Evolutionary conservation across 805 yeast genomes (phyloP).

Genomic region (Candida vartiovaarae): DNA sequence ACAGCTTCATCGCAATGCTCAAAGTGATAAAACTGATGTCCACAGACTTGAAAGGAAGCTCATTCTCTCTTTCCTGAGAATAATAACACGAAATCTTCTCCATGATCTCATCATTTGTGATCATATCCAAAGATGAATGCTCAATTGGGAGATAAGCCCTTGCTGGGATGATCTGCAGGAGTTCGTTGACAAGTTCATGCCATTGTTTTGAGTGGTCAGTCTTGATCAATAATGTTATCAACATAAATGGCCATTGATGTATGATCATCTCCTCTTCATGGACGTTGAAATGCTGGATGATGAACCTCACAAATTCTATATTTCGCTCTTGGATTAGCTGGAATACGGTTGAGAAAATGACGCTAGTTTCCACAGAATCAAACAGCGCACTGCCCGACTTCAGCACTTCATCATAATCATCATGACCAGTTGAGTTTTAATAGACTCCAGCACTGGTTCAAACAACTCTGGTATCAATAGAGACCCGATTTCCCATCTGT

Average conservation of each 20-base stretch:
- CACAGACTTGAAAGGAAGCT: constrained; percentile 35
- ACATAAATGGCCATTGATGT: constrained; percentile 66
- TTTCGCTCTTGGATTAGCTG: constrained; percentile 33
- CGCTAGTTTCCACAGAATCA: constrained; percentile 76
- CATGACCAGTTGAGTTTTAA: constrained; percentile 27
- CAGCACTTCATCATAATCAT: constrained; percentile 37
- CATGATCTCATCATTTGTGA: constrained; percentile 16
- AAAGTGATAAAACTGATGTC: constrained; percentile 37
- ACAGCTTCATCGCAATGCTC: constrained; percentile 24
- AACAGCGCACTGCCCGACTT: constrained; percentile 63
- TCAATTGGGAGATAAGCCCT: constrained; percentile 53
- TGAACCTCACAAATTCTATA: constrained; percentile 47
- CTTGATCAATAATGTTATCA: constrained; percentile 39
- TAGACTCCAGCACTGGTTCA: constrained; percentile 51
- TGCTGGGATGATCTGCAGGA: constrained; percentile 54
- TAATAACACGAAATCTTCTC: constrained; percentile 31
- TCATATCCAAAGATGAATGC: constrained; percentile 26
- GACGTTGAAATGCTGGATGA: constrained; percentile 60
- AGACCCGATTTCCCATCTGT: constrained; percentile 91
- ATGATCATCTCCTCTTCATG: constrained; percentile 82
- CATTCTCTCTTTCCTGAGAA: constrained; percentile 19
- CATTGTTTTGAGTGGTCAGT: constrained; percentile 23
- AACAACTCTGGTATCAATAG: constrained; percentile 63
- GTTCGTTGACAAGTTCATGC: constrained; percentile 32
- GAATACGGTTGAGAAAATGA: constrained; percentile 66